Percentiles rank a stretch among this genome's conserved stretches.
Evolutionary conservation across 768 basidiomycete species (phyloP).

Genomic region (Panus rudis): DNA sequence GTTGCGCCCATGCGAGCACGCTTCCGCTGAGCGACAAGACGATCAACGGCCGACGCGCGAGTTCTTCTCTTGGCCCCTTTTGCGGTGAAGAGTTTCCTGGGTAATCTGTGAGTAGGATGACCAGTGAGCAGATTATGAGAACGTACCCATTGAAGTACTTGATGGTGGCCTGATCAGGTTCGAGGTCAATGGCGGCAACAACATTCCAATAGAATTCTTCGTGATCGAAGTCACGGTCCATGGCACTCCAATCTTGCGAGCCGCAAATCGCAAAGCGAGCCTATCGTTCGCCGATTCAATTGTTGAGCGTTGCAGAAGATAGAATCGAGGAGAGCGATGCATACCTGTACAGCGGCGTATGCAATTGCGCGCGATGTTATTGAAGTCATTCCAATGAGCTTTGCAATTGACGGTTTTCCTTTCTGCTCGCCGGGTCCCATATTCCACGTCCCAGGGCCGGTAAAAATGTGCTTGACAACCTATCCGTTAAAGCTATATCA

Average conservation of each 20-base stretch:
- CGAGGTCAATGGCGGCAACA: background rate
- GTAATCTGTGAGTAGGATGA: too few relatives aligned
- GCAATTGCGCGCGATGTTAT: conserved; percentile 1
- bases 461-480: conserved; percentile 1
- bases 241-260: background rate
- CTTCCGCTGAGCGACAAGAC: too few relatives aligned
- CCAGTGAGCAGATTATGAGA: too few relatives aligned
- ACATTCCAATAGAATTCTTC: conserved; percentile 1
- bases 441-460: background rate
- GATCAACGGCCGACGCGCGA: too few relatives aligned
- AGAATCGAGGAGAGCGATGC: background rate
- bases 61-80: too few relatives aligned
- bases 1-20: too few relatives aligned
- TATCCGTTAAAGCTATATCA: background rate
- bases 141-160: too few relatives aligned
- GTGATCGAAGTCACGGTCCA: conserved; percentile 1
- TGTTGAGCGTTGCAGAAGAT: background rate
- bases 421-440: background rate
- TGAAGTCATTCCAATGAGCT: background rate
- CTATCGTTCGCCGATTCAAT: background rate
- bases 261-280: background rate
- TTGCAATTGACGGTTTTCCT: background rate
- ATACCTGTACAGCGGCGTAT: conserved; percentile 2
- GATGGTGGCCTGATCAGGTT: too few relatives aligned
- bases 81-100: too few relatives aligned